Evolutionary conservation across 129 eudicot species (phyloP), one percentile per base, ranked within the genome.

Genomic region (Mikania micrantha): DNA sequence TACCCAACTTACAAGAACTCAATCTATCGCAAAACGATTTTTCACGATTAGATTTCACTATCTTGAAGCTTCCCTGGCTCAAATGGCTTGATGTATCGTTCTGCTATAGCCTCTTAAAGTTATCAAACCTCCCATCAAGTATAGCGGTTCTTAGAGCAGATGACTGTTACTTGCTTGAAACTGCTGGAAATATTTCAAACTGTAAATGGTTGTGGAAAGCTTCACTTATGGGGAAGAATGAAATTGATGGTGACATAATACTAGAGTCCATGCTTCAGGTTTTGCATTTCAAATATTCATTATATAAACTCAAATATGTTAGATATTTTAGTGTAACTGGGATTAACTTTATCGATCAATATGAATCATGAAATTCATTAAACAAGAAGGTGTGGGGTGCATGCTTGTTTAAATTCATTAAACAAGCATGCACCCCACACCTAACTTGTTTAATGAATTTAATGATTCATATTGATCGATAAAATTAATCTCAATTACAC

Each of bases 131-230:
- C 53, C 54, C 69, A 40, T 41, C 56, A 25, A 64, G 39, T 42
- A 64, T 64, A 36, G 70, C 54, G 4, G 53, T 64, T 40, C 39
- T 64, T 25, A 64, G 70, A 64, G 70, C 56, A 3, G 70, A 64
- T 66, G 45, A 66, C 41, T 45, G 58, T 66, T 44, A 28, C 28
- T 6, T 20, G 16, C 59, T 45, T 28, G 59, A 66, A 38, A 66
- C 27, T 66, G 22, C 52, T 22, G 64, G 73, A 34, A 50, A 34
- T 68, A 68, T 52, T 8, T 68, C 63, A 35, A 52, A 36, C 2
- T 68, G 73, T 5, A 52, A 68, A 34, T 68, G 64, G 73, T 24
- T 68, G n/a, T 68, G 73, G 73, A 68, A 68, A 50, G 73, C 36
- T 60, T 50, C 73, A 35, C n/a, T 32, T 20, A 5, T 32, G 42